These are phyloP conservation scores for Ilex aquifolium DNA, from an alignment of 257 asterid species.

Conservation along the genomic window DNA sequence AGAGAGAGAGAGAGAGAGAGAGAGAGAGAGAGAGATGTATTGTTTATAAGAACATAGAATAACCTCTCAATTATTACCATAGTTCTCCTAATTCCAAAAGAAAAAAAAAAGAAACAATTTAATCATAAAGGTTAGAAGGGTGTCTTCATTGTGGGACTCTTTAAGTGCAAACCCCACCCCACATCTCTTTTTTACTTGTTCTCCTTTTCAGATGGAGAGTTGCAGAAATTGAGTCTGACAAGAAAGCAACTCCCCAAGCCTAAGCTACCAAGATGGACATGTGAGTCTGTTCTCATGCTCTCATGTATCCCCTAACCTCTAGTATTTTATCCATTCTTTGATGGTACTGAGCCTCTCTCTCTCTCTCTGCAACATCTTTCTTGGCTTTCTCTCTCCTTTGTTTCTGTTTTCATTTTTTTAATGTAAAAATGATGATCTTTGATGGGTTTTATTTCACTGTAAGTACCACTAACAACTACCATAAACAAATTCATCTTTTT, in stretches of 20 bases:
- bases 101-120: conserved; percentile 10
- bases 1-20: conserved; percentile 4
- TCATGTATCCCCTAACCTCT: neutral
- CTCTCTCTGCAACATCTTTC: neutral
- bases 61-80: conserved; percentile 35
- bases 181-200: conserved; percentile 19
- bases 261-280: conserved; percentile 20
- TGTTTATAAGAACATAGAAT: no score
- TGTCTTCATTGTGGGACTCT: conserved; percentile 3
- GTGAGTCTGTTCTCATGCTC: conserved; percentile 21
- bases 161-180: conserved; percentile 26
- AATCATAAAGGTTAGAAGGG: conserved; percentile 14
- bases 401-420: conserved; percentile 4
- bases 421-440: neutral
- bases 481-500: conserved; percentile 1
- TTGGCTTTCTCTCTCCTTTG: conserved; percentile 10
- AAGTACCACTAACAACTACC: neutral
- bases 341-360: conserved; percentile 22
- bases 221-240: conserved; percentile 43
- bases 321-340: conserved; percentile 24
- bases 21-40: no score
- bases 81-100: conserved; percentile 7
- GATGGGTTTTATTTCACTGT: neutral
- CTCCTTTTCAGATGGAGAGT: conserved; percentile 23
- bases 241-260: conserved; percentile 36